Conservation (phyloP, 331 rosid genomes). For the Malus hybrid region DNA sequence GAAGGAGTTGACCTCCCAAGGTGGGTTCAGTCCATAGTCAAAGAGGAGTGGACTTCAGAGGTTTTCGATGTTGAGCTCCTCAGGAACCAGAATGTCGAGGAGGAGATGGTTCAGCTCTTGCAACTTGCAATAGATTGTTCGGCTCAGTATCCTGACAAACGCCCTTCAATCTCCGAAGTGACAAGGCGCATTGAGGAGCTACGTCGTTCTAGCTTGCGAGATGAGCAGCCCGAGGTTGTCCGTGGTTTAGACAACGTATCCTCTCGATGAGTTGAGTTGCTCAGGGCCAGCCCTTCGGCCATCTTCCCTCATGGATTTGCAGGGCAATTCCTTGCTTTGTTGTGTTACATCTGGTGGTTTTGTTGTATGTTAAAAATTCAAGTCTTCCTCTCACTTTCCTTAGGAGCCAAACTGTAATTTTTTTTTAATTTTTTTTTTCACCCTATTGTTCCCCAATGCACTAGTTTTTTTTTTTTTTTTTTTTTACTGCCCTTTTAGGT, state of each 20-base stretch:
- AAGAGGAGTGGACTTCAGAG: slow-evolving; percentile 92
- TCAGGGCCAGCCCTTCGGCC: background rate
- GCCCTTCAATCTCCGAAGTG: slow-evolving; percentile 75
- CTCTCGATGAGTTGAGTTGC: slow-evolving; percentile 33
- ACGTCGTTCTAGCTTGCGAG: slow-evolving; percentile 39
- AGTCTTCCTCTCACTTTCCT: slow-evolving; percentile 19
- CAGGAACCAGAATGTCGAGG: slow-evolving; percentile 71
- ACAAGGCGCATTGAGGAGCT: slow-evolving; percentile 63
- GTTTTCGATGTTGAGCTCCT: slow-evolving; percentile 90
- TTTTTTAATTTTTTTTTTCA: background rate
- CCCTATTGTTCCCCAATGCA: slow-evolving; percentile 22
- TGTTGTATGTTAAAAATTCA: slow-evolving; percentile 29
- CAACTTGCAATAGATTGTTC: slow-evolving; percentile 94
- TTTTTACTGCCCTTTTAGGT: slow-evolving; percentile 4
- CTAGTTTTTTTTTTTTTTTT: slow-evolving; percentile 14
- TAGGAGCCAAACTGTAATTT: slow-evolving; percentile 27
- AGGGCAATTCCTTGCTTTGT: slow-evolving; percentile 26
- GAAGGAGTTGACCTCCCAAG: slow-evolving; percentile 96
- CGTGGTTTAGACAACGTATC: slow-evolving; percentile 29
- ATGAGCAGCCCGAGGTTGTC: slow-evolving; percentile 42
- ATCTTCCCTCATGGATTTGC: slow-evolving; percentile 12
- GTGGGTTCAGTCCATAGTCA: slow-evolving; percentile 92
- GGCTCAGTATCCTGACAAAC: slow-evolving; percentile 76
- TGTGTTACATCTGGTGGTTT: slow-evolving; percentile 40
- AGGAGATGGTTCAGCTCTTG: slow-evolving; percentile 90